phyloP scores from a whole-genome alignment of 345 rosid genomes.

The Raphanus sativus region DNA sequence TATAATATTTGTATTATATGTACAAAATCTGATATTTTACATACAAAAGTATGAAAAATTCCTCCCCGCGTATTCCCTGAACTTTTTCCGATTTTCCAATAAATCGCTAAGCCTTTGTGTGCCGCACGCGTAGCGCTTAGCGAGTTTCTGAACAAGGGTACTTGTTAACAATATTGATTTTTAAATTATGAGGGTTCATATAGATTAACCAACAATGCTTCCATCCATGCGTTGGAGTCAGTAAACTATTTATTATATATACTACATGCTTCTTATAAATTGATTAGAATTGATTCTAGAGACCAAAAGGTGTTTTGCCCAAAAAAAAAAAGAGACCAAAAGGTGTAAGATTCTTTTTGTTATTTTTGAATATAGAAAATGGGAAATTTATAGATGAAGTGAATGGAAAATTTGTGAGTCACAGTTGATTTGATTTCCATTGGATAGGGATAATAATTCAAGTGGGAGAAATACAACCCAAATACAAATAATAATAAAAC shows the following conservation, averaged over 20 bases:
- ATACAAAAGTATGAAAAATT: too few relatives aligned
- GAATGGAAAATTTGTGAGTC: conserved; percentile 36
- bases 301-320: conserved; percentile 9
- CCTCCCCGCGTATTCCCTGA: too few relatives aligned
- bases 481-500: conserved; percentile 6
- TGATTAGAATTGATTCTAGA: conserved; percentile 17
- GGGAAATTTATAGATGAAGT: conserved; percentile 3
- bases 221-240: neutral
- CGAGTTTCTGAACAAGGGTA: too few relatives aligned
- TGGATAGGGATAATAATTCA: conserved; percentile 34
- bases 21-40: too few relatives aligned
- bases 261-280: neutral
- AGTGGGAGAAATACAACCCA: conserved; percentile 9
- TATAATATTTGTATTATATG: too few relatives aligned
- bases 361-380: neutral
- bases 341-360: neutral
- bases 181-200: neutral
- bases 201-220: neutral
- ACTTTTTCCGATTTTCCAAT: too few relatives aligned
- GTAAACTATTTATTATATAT: neutral
- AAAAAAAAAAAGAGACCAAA: conserved; percentile 9
- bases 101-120: too few relatives aligned
- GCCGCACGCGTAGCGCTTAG: too few relatives aligned
- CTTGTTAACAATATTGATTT: neutral
- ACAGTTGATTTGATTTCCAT: conserved; percentile 30